phyloP scores from a whole-genome alignment of 2,329 filamentous ascomycete genomes.

The Onygenales sp. region DNA sequence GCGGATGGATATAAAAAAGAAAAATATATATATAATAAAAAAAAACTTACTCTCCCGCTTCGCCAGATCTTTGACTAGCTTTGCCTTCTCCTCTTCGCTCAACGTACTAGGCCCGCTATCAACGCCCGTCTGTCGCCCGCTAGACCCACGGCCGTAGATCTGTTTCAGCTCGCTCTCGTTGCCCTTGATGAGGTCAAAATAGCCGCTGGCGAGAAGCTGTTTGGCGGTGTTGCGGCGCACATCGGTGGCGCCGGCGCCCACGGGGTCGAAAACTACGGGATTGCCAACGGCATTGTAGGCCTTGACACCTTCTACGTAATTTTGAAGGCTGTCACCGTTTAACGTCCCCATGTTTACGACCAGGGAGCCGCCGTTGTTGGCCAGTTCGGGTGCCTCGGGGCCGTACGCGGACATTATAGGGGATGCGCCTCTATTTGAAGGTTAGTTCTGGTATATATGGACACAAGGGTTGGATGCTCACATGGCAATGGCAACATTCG shows the following conservation, averaged over 20 bases:
- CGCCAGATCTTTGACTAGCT: constrained; percentile 58
- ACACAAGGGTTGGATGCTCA: constrained; percentile 16
- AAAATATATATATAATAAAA: background rate
- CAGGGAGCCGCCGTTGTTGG: constrained; percentile 63
- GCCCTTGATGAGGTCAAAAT: constrained; percentile 84
- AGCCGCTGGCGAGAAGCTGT: constrained; percentile 60
- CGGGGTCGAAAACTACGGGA: constrained; percentile 78
- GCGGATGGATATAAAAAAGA: background rate
- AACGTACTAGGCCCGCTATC: constrained; percentile 58
- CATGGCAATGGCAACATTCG: constrained; percentile 76
- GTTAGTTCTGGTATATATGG: constrained; percentile 10
- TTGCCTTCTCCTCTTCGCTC: constrained; percentile 45
- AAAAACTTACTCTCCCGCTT: constrained; percentile 44
- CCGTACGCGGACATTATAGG: constrained; percentile 92
- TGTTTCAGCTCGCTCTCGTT: constrained; percentile 82
- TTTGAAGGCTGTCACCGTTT: constrained; percentile 61
- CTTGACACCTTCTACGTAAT: constrained; percentile 62
- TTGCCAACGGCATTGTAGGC: constrained; percentile 72
- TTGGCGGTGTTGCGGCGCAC: constrained; percentile 63
- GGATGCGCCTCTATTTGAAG: constrained; percentile 54
- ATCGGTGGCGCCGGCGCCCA: constrained; percentile 75
- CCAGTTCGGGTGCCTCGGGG: constrained; percentile 72
- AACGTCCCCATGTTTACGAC: constrained; percentile 95
- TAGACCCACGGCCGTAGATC: constrained; percentile 48
- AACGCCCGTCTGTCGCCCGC: constrained; percentile 66